A percentile compares a stretch with the other conserved stretches of the same genome.
phyloP scores from a whole-genome alignment of 495 filamentous ascomycete genomes.

The Bacidia rubella region DNA sequence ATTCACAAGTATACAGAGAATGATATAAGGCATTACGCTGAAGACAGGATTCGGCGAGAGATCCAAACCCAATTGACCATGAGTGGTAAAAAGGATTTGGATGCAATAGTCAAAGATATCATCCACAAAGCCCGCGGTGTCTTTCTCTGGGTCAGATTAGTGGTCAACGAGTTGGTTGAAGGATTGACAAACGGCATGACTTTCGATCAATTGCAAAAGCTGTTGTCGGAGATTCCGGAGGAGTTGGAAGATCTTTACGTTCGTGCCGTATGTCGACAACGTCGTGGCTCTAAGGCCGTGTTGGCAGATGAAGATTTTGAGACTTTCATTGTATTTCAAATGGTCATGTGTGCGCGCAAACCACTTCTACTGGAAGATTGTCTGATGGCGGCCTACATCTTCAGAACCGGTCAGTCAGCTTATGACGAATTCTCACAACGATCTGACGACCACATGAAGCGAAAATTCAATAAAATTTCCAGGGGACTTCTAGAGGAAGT shows the following conservation, averaged over 20 bases:
- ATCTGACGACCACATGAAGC: background rate
- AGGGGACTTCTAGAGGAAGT: background rate
- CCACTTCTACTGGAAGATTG: background rate
- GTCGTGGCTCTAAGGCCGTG: background rate
- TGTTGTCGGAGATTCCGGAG: slow-evolving; percentile 5
- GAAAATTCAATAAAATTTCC: background rate
- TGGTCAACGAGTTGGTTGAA: slow-evolving; percentile 11
- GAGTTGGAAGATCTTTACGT: slow-evolving; percentile 10
- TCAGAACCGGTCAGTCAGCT: background rate
- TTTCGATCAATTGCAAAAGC: slow-evolving; percentile 1
- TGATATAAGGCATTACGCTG: slow-evolving; percentile 2
- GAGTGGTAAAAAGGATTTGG: background rate
- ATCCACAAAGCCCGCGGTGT: slow-evolving; percentile 4
- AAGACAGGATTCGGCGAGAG: background rate
- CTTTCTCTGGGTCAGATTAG: slow-evolving; percentile 10
- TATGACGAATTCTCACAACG: too few relatives aligned
- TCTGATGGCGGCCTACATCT: background rate
- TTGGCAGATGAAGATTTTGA: background rate
- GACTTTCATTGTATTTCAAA: background rate
- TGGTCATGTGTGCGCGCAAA: background rate
- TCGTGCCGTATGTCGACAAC: slow-evolving; percentile 6
- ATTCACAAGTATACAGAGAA: slow-evolving; percentile 5
- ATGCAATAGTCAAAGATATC: slow-evolving; percentile 1
- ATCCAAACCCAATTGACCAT: too few relatives aligned
- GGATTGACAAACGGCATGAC: slow-evolving; percentile 9